These are phyloP conservation scores for Colletotrichum horii DNA, from an alignment of 2,329 filamentous ascomycete genomes.

Conservation along the genomic window DNA sequence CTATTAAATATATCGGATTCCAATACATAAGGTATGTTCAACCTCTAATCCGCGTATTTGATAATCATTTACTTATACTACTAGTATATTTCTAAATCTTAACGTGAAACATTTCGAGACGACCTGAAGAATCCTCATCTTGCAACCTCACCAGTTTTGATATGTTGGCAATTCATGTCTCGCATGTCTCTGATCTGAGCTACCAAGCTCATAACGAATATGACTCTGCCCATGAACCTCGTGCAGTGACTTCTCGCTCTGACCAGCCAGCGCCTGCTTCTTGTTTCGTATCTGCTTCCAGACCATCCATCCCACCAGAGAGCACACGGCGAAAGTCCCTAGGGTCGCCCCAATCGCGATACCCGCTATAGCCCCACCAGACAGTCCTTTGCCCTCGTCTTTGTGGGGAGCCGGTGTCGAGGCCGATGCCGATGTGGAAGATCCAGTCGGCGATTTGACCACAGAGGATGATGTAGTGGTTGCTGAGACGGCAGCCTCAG, in stretches of 20 bases:
- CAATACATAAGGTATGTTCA: no score
- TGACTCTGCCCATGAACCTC: background rate
- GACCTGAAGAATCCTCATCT: background rate
- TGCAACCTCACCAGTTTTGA: background rate
- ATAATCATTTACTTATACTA: background rate
- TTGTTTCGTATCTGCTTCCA: background rate
- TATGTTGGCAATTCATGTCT: background rate
- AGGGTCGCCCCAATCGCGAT: background rate
- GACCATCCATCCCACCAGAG: background rate
- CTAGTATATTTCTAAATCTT: background rate
- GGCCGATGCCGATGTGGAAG: background rate
- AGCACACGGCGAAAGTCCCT: background rate
- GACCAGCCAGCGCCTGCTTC: background rate
- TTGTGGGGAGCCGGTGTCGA: background rate
- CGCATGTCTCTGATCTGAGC: background rate
- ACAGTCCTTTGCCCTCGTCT: background rate
- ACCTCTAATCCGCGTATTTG: accelerated
- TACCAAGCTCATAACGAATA: background rate
- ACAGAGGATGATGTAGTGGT: background rate
- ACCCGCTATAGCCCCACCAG: background rate
- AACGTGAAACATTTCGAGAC: background rate
- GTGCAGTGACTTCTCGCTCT: background rate
- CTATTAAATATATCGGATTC: no score
- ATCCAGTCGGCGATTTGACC: background rate
- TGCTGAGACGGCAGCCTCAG: background rate